These are phyloP conservation scores for Tuber aestivum DNA, from an alignment of 495 filamentous ascomycete species.

Conservation along the genomic window DNA sequence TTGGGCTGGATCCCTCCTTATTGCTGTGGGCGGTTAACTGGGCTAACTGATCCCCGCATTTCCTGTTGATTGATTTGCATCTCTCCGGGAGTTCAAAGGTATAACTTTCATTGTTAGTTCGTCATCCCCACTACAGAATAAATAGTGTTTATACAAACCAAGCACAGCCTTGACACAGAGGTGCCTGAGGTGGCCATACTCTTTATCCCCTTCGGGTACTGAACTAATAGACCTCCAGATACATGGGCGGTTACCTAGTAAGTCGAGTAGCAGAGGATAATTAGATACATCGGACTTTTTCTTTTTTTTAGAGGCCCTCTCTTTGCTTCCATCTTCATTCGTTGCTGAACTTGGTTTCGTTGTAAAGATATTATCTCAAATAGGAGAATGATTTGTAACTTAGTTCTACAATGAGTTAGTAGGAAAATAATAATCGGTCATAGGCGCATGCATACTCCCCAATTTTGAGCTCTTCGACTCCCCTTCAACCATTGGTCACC, in stretches of 20 bases:
- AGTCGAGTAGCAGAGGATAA: constrained; percentile 63
- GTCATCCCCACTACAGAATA: constrained; percentile 20
- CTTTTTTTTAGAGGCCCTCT: constrained; percentile 43
- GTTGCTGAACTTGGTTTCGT: constrained; percentile 43
- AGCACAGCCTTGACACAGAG: constrained; percentile 91
- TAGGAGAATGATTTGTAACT: constrained; percentile 84
- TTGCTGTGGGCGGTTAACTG: constrained; percentile 50
- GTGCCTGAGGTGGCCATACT: constrained; percentile 58
- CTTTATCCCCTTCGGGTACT: constrained; percentile 48
- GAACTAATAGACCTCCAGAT: constrained; percentile 88
- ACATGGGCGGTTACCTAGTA: constrained; percentile 81
- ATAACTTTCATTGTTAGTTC: constrained; percentile 53
- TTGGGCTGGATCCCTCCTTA: constrained; percentile 65
- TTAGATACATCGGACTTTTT: constrained; percentile 46
- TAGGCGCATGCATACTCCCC: constrained; percentile 42
- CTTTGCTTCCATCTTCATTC: constrained; percentile 43
- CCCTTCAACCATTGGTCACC: constrained; percentile 34
- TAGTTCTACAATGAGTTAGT: constrained; percentile 52
- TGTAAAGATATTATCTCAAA: constrained; percentile 78
- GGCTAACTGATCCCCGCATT: constrained; percentile 68
- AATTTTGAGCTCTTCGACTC: constrained; percentile 41
- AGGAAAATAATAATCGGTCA: not conserved
- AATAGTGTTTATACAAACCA: constrained; percentile 62
- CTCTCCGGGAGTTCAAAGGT: constrained; percentile 72
- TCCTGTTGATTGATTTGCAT: constrained; percentile 72